Conservation (phyloP, 1,284 basidiomycete genomes). For the Moniliophthora roreri region DNA sequence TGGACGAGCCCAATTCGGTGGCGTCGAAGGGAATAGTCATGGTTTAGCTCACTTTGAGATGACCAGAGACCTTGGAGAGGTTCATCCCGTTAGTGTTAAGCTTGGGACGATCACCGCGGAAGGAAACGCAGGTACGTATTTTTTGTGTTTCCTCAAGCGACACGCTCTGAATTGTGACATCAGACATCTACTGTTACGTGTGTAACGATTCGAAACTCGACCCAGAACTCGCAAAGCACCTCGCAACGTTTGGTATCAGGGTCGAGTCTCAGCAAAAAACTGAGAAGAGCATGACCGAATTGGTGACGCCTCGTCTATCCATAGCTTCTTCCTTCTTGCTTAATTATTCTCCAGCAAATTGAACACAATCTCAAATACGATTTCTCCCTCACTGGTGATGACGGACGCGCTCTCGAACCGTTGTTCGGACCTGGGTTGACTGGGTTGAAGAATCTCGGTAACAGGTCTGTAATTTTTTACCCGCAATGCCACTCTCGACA, state of each 20-base stretch:
- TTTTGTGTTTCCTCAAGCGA: background rate
- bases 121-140: constrained; percentile 74
- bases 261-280: constrained; percentile 87
- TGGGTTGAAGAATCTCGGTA: constrained; percentile 91
- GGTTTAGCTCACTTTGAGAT: constrained; percentile 82
- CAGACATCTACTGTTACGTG: constrained; percentile 93
- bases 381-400: constrained; percentile 90
- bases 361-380: constrained; percentile 97
- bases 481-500: background rate
- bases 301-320: constrained; percentile 55
- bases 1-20: constrained; percentile 87
- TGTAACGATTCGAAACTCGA: constrained; percentile 91
- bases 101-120: constrained; percentile 97
- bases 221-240: constrained; percentile 75
- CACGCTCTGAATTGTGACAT: constrained; percentile 1
- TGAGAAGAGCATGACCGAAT: constrained; percentile 96
- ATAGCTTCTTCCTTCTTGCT: background rate
- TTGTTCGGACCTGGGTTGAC: constrained; percentile 89
- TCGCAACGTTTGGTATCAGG: constrained; percentile 86
- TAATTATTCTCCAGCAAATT: constrained; percentile 69
- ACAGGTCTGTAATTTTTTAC: constrained; percentile 55
- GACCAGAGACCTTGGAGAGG: constrained; percentile 33
- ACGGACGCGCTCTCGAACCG: constrained; percentile 86
- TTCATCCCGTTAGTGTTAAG: constrained; percentile 89
- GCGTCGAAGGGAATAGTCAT: constrained; percentile 87